phyloP scores from a whole-genome alignment of 73 alveolate species.

The Uronychia setigera region DNA sequence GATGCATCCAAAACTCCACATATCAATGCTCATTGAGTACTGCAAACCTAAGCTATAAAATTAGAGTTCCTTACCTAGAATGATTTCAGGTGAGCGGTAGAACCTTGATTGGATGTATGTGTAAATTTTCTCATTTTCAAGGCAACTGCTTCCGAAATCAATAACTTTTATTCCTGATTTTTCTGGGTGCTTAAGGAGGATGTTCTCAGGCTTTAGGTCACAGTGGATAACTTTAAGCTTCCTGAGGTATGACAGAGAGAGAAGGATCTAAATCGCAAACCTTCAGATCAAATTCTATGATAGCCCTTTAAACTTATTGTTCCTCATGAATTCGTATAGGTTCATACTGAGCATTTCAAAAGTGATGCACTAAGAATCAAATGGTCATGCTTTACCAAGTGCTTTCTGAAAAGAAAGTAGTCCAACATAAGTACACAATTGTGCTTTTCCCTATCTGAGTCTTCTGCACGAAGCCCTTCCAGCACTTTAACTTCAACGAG shows the following conservation, averaged over 20 bases:
- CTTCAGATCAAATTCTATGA: constrained; percentile 67
- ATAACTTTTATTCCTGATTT: constrained; percentile 78
- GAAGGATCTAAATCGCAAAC: constrained; percentile 69
- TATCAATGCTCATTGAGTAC: constrained; percentile 79
- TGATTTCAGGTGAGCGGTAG: constrained; percentile 91
- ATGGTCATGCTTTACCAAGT: constrained; percentile 31
- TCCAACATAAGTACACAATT: constrained; percentile 71
- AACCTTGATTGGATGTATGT: constrained; percentile 51
- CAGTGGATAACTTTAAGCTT: constrained; percentile 74
- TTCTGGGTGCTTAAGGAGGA: constrained; percentile 61
- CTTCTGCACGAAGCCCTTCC: constrained; percentile 66
- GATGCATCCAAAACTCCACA: constrained; percentile 91
- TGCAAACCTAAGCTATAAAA: constrained; percentile 39
- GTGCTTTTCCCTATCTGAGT: constrained; percentile 62
- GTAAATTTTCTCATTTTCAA: constrained; percentile 51
- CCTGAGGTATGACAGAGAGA: constrained; percentile 52
- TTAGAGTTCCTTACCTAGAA: constrained; percentile 82
- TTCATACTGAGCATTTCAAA: constrained; percentile 77
- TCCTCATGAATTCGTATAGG: constrained; percentile 69
- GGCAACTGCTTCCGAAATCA: constrained; percentile 86
- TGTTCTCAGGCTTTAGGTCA: constrained; percentile 85
- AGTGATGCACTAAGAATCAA: constrained; percentile 56
- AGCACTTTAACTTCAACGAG: constrained; percentile 84
- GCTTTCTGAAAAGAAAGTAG: constrained; percentile 78
- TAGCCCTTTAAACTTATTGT: constrained; percentile 71